Conservation (phyloP, 1,284 basidiomycete genomes). For the Pterula multifida region DNA sequence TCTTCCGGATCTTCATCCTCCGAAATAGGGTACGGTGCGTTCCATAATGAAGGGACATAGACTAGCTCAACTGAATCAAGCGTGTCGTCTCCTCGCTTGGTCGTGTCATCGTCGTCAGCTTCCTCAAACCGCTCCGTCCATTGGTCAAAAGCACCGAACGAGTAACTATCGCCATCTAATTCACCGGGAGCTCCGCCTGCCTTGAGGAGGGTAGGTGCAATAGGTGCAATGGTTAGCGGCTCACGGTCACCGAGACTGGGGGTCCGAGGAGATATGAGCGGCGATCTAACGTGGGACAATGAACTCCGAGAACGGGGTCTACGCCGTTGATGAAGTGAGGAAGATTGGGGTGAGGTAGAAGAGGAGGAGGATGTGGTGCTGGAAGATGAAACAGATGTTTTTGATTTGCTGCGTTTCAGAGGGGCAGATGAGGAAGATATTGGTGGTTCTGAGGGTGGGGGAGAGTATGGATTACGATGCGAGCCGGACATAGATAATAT, state of each 20-base stretch:
- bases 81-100: constrained; percentile 12
- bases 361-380: constrained; percentile 6
- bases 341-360: constrained; percentile 13
- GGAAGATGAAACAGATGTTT: constrained; percentile 20
- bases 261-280: constrained; percentile 23
- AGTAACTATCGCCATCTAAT: background rate
- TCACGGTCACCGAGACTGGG: constrained; percentile 31
- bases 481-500: background rate
- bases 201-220: constrained; percentile 90
- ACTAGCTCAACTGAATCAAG: constrained; percentile 49
- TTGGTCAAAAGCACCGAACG: background rate
- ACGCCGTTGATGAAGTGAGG: constrained; percentile 7
- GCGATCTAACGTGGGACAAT: constrained; percentile 10
- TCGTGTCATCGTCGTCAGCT: constrained; percentile 7
- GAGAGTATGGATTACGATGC: background rate
- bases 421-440: constrained; percentile 15
- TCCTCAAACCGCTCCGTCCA: constrained; percentile 1
- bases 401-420: constrained; percentile 22
- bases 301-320: constrained; percentile 8
- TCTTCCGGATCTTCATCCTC: constrained; percentile 19
- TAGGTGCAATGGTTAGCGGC: constrained; percentile 84
- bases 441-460: constrained; percentile 3
- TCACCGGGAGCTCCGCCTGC: constrained; percentile 23
- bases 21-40: background rate
- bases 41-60: constrained; percentile 41